phyloP scores from a whole-genome alignment of 805 yeast species.

The Diddensiella santjacobensis region DNA sequence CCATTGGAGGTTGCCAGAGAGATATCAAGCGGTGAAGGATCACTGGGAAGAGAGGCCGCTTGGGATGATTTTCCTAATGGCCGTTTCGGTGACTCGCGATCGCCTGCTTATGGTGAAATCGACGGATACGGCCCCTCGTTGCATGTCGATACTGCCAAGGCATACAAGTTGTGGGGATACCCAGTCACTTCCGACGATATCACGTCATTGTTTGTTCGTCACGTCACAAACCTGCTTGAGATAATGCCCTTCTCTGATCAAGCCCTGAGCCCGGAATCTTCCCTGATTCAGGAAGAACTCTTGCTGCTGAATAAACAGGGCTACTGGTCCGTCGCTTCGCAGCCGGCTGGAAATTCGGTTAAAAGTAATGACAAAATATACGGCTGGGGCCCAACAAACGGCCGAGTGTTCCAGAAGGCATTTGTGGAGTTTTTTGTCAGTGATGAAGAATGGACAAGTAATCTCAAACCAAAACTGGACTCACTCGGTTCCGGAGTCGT shows the following conservation, averaged over 20 bases:
- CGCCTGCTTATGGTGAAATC: conserved; percentile 97
- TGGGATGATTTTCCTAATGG: conserved; percentile 99
- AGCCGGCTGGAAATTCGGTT: conserved; percentile 85
- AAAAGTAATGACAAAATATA: conserved; percentile 78
- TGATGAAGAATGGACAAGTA: conserved; percentile 60
- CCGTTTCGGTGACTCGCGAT: conserved; percentile 89
- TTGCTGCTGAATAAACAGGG: conserved; percentile 71
- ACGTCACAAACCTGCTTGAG: conserved; percentile 68
- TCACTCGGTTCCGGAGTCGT: conserved; percentile 42
- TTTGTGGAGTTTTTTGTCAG: conserved; percentile 88
- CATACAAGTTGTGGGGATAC: conserved; percentile 74
- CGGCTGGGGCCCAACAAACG: conserved; percentile 97
- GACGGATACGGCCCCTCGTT: conserved; percentile 95
- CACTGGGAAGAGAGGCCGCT: conserved; percentile 81
- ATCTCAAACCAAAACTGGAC: conserved; percentile 51
- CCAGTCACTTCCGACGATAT: conserved; percentile 62
- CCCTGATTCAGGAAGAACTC: conserved; percentile 86
- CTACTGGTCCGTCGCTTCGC: conserved; percentile 87
- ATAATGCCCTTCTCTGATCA: conserved; percentile 91
- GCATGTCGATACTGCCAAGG: conserved; percentile 65
- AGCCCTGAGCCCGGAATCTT: conserved; percentile 83
- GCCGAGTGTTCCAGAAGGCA: conserved; percentile 86
- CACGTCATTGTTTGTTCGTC: conserved; percentile 61
- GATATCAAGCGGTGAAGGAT: conserved; percentile 80
- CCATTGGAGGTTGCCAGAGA: conserved; percentile 50